Conservation (phyloP, 2,329 filamentous ascomycete species). For the Ramularia collo-cygni region DNA sequence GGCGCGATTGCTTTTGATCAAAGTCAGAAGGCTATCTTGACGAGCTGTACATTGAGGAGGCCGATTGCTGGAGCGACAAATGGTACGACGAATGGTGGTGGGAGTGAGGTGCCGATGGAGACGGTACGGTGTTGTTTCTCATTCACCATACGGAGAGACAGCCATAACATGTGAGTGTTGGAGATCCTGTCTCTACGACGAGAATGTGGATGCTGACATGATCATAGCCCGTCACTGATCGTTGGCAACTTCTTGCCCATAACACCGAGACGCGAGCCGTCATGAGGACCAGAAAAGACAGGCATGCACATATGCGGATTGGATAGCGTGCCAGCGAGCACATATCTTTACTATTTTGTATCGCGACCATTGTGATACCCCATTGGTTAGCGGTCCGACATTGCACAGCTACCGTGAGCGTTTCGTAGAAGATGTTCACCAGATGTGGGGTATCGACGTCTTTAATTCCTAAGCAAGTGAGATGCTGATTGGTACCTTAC, state of each 20-base stretch:
- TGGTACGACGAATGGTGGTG: conserved; percentile 30
- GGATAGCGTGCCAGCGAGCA: no score
- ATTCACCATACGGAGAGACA: conserved; percentile 90
- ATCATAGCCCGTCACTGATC: conserved; percentile 75
- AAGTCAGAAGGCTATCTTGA: conserved; percentile 88
- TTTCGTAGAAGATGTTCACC: no score
- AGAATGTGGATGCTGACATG: conserved; percentile 28
- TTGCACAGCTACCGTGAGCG: no score
- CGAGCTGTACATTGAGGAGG: conserved; percentile 83
- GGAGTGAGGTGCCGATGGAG: conserved; percentile 46
- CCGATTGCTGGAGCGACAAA: conserved; percentile 44
- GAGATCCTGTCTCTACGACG: not conserved
- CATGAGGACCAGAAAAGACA: no score
- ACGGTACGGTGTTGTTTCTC: conserved; percentile 94
- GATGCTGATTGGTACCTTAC: no score
- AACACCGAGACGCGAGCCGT: conserved; percentile 26
- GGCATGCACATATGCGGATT: no score
- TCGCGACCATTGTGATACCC: no score
- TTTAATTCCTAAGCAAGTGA: no score
- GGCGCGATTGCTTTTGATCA: conserved; percentile 95
- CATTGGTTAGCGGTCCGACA: no score
- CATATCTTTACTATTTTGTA: no score
- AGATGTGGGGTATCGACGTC: no score
- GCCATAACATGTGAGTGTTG: conserved; percentile 81
- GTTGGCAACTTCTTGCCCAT: conserved; percentile 95